phyloP scores from a whole-genome alignment of 1,139 yeast genomes.

The Arxiozyma heterogenica region DNA sequence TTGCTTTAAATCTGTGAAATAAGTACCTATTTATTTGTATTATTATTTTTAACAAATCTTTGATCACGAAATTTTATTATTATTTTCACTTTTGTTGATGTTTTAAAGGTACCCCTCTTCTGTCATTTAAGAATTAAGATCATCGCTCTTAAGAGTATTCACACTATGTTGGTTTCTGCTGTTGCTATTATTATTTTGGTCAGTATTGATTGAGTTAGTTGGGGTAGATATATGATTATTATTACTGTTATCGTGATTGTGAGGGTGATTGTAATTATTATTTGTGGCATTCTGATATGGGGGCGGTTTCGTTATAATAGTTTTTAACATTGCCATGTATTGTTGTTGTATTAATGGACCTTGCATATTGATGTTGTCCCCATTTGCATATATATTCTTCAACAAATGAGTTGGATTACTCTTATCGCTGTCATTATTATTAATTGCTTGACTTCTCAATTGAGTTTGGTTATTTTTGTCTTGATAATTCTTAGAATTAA shows the following conservation, averaged over 20 bases:
- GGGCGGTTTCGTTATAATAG: background rate
- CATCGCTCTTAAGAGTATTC: too few species aligned
- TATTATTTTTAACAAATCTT: too few species aligned
- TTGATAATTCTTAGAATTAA: background rate
- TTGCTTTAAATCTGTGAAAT: too few species aligned
- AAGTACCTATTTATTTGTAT: too few species aligned
- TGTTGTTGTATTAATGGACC: constrained; percentile 1
- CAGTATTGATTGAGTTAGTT: too few species aligned
- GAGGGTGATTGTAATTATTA: background rate
- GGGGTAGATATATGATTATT: too few species aligned
- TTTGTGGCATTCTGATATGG: background rate
- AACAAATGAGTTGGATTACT: background rate
- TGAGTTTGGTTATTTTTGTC: background rate
- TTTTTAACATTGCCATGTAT: background rate
- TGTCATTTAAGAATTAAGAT: too few species aligned
- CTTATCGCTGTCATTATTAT: background rate
- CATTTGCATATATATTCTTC: background rate
- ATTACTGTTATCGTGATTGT: background rate
- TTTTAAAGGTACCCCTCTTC: too few species aligned
- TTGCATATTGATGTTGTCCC: background rate
- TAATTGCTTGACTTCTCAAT: background rate
- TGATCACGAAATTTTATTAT: too few species aligned
- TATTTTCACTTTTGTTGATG: too few species aligned
- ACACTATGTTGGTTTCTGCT: too few species aligned
- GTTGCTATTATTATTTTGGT: too few species aligned